A percentile compares a stretch with the other conserved stretches of the same genome.
Conservation (phyloP, 768 basidiomycete genomes). For the Krasilnikovozyma curviuscula region DNA sequence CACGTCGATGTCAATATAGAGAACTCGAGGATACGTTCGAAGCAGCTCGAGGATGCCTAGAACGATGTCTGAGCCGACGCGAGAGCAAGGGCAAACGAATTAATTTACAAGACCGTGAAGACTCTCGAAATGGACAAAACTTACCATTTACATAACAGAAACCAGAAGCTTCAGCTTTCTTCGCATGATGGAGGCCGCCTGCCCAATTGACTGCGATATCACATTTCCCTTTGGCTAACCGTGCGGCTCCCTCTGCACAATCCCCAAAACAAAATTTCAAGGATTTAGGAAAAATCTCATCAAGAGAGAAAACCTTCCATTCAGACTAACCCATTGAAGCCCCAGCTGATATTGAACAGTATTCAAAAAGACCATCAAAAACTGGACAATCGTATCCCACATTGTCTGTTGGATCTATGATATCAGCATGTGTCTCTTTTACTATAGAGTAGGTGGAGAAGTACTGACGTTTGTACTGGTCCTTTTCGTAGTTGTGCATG, state of each 20-base stretch:
- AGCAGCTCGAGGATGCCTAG: conserved; percentile 87
- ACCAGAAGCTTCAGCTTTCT: conserved; percentile 96
- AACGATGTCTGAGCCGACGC: conserved; percentile 60
- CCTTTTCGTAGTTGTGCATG: conserved; percentile 79
- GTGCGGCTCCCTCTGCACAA: conserved; percentile 78
- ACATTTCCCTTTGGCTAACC: conserved; percentile 85
- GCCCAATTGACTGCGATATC: conserved; percentile 99
- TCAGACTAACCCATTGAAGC: conserved; percentile 82
- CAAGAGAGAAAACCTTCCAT: no score
- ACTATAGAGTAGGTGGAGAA: not conserved
- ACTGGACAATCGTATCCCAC: conserved; percentile 98
- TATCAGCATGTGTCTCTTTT: no score
- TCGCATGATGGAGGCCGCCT: conserved; percentile 92
- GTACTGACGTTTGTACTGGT: conserved; percentile 78
- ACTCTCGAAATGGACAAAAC: conserved; percentile 26
- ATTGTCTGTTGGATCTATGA: conserved; percentile 51
- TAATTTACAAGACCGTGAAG: not conserved
- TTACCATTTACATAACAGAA: conserved; percentile 97
- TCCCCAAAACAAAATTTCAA: not conserved
- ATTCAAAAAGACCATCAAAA: conserved; percentile 95
- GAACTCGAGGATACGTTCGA: conserved; percentile 75
- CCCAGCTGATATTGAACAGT: conserved; percentile 98
- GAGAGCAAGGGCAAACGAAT: not conserved
- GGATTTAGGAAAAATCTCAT: not conserved
- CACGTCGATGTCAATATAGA: conserved; percentile 97